phyloP scores from a whole-genome alignment of 2,329 filamentous ascomycete genomes.

The Ascochyta clinopodiicola region DNA sequence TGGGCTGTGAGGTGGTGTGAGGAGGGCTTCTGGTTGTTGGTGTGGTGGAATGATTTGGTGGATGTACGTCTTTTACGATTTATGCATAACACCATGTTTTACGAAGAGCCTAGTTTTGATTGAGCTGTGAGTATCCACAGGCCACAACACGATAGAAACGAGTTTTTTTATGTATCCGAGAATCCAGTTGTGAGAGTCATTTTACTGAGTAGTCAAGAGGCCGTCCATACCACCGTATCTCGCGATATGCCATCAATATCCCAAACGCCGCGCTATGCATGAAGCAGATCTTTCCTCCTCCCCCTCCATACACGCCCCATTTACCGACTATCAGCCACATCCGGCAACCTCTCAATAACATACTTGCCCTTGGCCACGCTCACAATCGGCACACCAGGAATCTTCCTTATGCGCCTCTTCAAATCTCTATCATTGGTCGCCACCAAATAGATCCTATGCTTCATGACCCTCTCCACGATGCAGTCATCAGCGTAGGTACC shows the following conservation, averaged over 20 bases:
- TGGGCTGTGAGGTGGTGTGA: conserved; percentile 19
- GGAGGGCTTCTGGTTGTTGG: not conserved
- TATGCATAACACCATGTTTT: too few relatives aligned
- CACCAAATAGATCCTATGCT: conserved; percentile 56
- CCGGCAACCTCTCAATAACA: conserved; percentile 88
- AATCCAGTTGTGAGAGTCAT: too few relatives aligned
- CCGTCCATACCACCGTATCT: too few relatives aligned
- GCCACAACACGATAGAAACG: too few relatives aligned
- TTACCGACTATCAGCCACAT: conserved; percentile 70
- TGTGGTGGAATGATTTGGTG: not conserved
- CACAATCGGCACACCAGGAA: conserved; percentile 77
- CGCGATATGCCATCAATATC: not conserved
- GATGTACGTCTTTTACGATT: too few relatives aligned
- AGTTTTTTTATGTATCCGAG: too few relatives aligned
- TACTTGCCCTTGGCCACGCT: conserved; percentile 90
- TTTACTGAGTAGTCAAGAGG: too few relatives aligned
- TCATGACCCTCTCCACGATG: conserved; percentile 51
- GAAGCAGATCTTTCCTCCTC: not conserved
- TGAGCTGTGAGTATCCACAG: too few relatives aligned
- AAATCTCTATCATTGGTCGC: conserved; percentile 61
- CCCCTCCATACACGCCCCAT: not conserved
- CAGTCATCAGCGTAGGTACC: conserved; percentile 83
- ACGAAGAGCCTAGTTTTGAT: too few relatives aligned
- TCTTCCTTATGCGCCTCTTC: conserved; percentile 83
- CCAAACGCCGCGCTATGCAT: conserved; percentile 21